A percentile compares a stretch with the other conserved stretches of the same genome.
phyloP scores from a whole-genome alignment of 1,284 basidiomycete species.

The Xerocomus subilludens region DNA sequence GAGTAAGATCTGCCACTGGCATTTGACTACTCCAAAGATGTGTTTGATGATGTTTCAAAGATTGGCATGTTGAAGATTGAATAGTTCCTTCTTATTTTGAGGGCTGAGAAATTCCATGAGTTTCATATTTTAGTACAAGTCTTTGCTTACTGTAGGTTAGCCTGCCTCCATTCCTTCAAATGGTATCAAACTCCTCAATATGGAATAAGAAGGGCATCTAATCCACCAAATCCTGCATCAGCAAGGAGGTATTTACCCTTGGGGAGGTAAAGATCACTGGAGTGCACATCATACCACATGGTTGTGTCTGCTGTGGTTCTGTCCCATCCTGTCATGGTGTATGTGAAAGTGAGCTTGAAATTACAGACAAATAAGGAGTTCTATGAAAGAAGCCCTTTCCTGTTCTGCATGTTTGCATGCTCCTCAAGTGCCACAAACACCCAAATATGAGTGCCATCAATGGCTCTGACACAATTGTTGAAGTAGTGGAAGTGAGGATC shows the following conservation, averaged over 20 bases:
- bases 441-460: conserved; percentile 2
- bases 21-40: conserved; percentile 60
- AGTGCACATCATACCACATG: conserved; percentile 24
- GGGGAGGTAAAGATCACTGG: conserved; percentile 15
- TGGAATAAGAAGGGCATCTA: not conserved
- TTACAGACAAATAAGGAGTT: conserved; percentile 45
- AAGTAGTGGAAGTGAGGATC: not conserved
- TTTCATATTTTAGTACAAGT: not conserved
- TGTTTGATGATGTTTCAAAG: conserved; percentile 48
- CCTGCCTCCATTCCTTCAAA: conserved; percentile 14
- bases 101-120: not conserved
- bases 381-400: conserved; percentile 43
- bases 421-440: not conserved
- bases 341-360: conserved; percentile 27
- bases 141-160: not conserved
- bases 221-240: not conserved
- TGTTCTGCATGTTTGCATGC: not conserved
- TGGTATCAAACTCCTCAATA: not conserved
- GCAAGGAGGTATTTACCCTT: not conserved
- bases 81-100: conserved; percentile 48
- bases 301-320: conserved; percentile 30
- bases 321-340: conserved; percentile 25
- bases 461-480: not conserved
- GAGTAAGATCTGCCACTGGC: conserved; percentile 48
- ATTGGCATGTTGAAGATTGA: conserved; percentile 49